Evolutionary conservation across 2,329 filamentous ascomycete genomes (phyloP), one percentile per base, ranked within the genome.

Genomic region (Colletotrichum sp.): DNA sequence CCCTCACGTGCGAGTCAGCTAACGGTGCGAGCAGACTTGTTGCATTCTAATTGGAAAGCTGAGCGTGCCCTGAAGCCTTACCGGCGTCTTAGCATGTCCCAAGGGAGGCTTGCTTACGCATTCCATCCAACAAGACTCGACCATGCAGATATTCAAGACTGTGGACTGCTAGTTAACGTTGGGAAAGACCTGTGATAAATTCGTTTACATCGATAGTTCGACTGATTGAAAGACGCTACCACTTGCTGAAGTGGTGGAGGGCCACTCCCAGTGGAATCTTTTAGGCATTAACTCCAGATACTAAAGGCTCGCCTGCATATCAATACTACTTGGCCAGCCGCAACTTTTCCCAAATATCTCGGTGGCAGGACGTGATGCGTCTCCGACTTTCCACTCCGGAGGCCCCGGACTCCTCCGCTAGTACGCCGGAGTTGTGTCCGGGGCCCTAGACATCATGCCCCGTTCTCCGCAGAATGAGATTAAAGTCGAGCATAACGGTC

Each of bases 1-100:
- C 64, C 68, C 70, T 75, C 73, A 57, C 59, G 43, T 65, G 73
- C 70, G 73, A 75, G 73, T 75, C 70, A 73, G 70, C 21, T 43
- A 69, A 68, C 64, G 64, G 73, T 32, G n/a, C 43, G 16, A 10
- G 34, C 59, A 48, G 60, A n/a, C 26, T 60, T 36, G 67, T 67
- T 55, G 43, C 24, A n/a, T 24, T 30, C 16, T 65, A 18, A 39
- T 57, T 32, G 24, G 36, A 63, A 57, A 59, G 24, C 10, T n/a
- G 5, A 32, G 2, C 12, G 6, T 18, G 6, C 30, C 13, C 7
- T 39, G 10, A 30, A 63, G 55, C 34, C 67, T 48, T 32, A 21
- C 21, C 52, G 24, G 66, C 8, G 10, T 60, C 21, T 28, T 60
- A 26, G 52, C 16, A 12, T 21, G 24, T 16, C 66, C 52, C 52